Conservation (phyloP, 306 rosid genomes). For the Crotalaria pallida region DNA sequence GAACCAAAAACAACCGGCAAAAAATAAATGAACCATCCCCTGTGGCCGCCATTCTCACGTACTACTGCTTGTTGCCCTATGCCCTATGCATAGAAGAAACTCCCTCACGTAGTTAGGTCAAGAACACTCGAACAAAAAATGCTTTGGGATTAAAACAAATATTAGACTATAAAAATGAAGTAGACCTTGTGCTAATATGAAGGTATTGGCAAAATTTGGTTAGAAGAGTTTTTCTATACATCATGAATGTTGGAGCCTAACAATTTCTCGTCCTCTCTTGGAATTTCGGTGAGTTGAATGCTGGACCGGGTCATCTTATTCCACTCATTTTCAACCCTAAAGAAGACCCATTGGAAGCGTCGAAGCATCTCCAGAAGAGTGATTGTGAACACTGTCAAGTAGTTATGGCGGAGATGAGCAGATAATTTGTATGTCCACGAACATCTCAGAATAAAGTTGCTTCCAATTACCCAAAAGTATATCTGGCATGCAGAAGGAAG, state of each 20-base stretch:
- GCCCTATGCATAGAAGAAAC: slow-evolving; percentile 26
- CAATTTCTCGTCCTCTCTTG: slow-evolving; percentile 66
- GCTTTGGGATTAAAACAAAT: slow-evolving; percentile 17
- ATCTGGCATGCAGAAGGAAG: slow-evolving; percentile 45
- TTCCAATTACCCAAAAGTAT: slow-evolving; percentile 78
- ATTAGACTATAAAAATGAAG: slow-evolving; percentile 23
- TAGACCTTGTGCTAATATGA: slow-evolving; percentile 13
- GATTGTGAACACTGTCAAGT: slow-evolving; percentile 73
- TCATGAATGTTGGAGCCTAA: slow-evolving; percentile 51
- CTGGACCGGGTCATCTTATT: slow-evolving; percentile 65
- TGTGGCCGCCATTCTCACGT: slow-evolving; percentile 12
- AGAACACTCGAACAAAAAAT: slow-evolving; percentile 13
- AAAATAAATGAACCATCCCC: slow-evolving; percentile 1
- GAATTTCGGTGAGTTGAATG: slow-evolving; percentile 59
- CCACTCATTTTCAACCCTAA: slow-evolving; percentile 93
- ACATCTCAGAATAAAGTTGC: slow-evolving; percentile 83
- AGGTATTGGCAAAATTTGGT: slow-evolving; percentile 30
- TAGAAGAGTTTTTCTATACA: slow-evolving; percentile 42
- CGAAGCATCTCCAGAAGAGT: slow-evolving; percentile 78
- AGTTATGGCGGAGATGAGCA: slow-evolving; percentile 95
- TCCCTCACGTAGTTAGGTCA: slow-evolving; percentile 17
- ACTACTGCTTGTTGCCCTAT: slow-evolving; percentile 10
- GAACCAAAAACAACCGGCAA: neutral
- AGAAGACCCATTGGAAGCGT: slow-evolving; percentile 94
- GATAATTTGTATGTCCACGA: slow-evolving; percentile 95